These are phyloP conservation scores for Heliosperma pusillum DNA, from an alignment of 148 eudicot species.

Conservation along the genomic window DNA sequence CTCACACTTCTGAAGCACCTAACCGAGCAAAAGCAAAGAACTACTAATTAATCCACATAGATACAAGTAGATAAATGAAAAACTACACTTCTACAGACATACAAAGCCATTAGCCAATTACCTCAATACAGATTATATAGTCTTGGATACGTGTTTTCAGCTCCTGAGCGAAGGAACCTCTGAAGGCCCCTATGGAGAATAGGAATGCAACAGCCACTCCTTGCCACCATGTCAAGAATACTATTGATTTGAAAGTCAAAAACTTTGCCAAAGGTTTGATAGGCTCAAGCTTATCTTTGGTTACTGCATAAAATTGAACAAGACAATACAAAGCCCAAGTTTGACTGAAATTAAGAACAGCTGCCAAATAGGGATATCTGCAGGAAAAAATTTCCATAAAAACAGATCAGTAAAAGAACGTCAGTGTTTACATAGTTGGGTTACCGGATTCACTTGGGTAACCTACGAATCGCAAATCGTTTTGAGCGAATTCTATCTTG, in stretches of 20 bases:
- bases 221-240: slow-evolving; percentile 99
- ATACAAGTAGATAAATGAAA: background rate
- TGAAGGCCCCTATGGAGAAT: slow-evolving; percentile 83
- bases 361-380: slow-evolving; percentile 98
- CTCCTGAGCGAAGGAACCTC: slow-evolving; percentile 88
- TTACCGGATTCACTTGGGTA: too few species aligned
- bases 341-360: slow-evolving; percentile 91
- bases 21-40: background rate
- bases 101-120: slow-evolving; percentile 26
- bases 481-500: too few species aligned
- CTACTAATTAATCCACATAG: too few species aligned
- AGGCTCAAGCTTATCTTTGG: slow-evolving; percentile 77
- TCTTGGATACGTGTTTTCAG: slow-evolving; percentile 86
- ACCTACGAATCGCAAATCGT: too few species aligned
- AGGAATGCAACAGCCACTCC: slow-evolving; percentile 90
- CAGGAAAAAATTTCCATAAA: slow-evolving; percentile 26
- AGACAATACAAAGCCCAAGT: slow-evolving; percentile 99
- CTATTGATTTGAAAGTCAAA: slow-evolving; percentile 90
- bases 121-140: slow-evolving; percentile 96
- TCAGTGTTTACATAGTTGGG: too few species aligned
- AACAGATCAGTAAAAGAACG: background rate
- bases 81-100: background rate
- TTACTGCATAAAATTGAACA: slow-evolving; percentile 88
- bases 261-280: slow-evolving; percentile 97
- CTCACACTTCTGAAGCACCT: too few species aligned